Conservation (phyloP, 2,329 filamentous ascomycete species). For the Colletotrichum liaoningense region DNA sequence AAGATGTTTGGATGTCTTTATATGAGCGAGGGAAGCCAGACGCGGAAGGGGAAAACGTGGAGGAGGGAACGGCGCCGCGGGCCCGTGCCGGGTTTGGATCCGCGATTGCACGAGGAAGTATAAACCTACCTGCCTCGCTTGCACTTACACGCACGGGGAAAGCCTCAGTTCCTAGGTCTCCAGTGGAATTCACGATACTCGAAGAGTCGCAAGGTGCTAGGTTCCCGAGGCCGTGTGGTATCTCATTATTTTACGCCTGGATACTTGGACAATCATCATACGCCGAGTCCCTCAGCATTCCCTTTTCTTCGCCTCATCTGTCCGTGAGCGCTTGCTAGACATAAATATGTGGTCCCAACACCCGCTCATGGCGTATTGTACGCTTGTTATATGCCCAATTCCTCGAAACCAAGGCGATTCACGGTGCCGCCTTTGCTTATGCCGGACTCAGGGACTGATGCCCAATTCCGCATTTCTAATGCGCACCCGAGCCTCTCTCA, state of each 20-base stretch:
- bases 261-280: not conserved
- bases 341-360: not conserved
- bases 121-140: not conserved
- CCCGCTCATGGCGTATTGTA: no score
- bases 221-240: not conserved
- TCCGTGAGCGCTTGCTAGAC: not conserved
- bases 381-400: not conserved
- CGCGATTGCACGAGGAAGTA: not conserved
- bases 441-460: conserved; percentile 11
- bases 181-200: no score
- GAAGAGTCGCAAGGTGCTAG: not conserved
- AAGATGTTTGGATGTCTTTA: no score
- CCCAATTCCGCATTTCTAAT: conserved; percentile 64
- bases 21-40: no score
- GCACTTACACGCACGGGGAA: not conserved
- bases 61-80: not conserved
- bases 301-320: not conserved
- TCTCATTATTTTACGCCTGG: not conserved
- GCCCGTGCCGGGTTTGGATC: not conserved
- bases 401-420: not conserved
- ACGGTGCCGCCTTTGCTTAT: not conserved
- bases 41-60: not conserved
- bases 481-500: conserved; percentile 85
- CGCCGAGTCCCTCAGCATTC: not conserved
- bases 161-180: no score